A percentile compares a stretch with the other conserved stretches of the same genome.
Evolutionary conservation across 495 filamentous ascomycete genomes (phyloP).

Genomic region (Penicillium riverlandense): DNA sequence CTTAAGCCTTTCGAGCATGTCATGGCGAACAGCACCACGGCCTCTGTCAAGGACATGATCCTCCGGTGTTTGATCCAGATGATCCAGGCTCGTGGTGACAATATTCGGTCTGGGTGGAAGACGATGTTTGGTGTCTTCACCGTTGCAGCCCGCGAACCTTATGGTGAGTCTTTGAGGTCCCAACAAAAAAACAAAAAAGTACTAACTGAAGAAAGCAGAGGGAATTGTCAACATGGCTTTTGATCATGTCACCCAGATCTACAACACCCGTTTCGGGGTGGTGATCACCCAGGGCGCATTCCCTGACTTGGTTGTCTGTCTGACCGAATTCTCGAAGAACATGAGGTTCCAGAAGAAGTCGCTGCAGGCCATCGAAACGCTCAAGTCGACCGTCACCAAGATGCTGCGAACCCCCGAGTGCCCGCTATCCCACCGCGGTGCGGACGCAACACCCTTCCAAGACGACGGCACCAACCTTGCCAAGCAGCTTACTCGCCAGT

Average conservation of each 20-base stretch:
- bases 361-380: conserved; percentile 86
- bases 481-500: conserved; percentile 47
- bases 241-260: conserved; percentile 96
- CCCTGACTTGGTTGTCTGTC: conserved; percentile 88
- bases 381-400: conserved; percentile 83
- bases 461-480: conserved; percentile 42
- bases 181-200: neutral
- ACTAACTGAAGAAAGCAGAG: conserved; percentile 46
- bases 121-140: conserved; percentile 99
- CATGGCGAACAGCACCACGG: conserved; percentile 82
- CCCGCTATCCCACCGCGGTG: conserved; percentile 61
- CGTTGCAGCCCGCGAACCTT: conserved; percentile 84
- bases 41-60: conserved; percentile 96
- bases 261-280: conserved; percentile 92
- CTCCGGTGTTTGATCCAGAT: conserved; percentile 96
- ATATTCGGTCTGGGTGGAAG: conserved; percentile 95
- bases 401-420: conserved; percentile 97
- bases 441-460: conserved; percentile 27
- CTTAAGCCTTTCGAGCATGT: conserved; percentile 97
- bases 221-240: conserved; percentile 93
- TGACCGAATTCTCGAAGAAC: conserved; percentile 98
- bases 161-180: conserved; percentile 41
- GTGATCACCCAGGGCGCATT: conserved; percentile 96
- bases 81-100: conserved; percentile 93
- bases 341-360: conserved; percentile 96